Evolutionary conservation across 129 eudicot genomes (phyloP), one percentile per base, ranked within the genome.

Genomic region (Arctium lappa): DNA sequence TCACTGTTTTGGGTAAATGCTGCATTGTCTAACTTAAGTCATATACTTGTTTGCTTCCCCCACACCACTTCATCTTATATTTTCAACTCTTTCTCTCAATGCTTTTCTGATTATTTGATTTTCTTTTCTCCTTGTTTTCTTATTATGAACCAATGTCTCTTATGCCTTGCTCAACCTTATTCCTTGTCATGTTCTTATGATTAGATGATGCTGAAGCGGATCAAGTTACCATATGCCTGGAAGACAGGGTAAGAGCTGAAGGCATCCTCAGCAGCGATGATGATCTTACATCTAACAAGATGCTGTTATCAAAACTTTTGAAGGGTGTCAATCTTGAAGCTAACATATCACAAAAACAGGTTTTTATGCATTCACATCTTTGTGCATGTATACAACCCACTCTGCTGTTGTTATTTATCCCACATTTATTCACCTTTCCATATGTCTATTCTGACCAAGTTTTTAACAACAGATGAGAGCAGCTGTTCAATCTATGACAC

Each of bases 291-390:
- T 79, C 91, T 16, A 83, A 80, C 76, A 86, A 86, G 13, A 63
- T 30, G 6, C 11, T 73, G 80, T 86, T 85, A 79, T 86, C 91
- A 4, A 85, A 69, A 78, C 66, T 84, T 48, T 70, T 91, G 40
- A 91, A 91, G 82, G 91, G 91, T 83, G 85, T 93, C 78, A 81
- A 86, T 83, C 83, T 93, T 82, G 98, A 88, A 76, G 86, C 85
- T 65, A 72, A 42, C 79, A 37, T 80, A 32, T 92, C 97, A 42
- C 88, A 80, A 13, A 95, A 88, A 80, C 90, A 95, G 98, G 98
- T 93, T 78, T 72, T 62, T 75, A 22, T 73, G 48, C 79, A 8
- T 73, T 78, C 71, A 79, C 48, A 63, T 65, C 18, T 73, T 48
- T 73, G 72, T 66, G 76, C 15, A 72, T n/a, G 5, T 31, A 48